Conservation (phyloP, 2,329 filamentous ascomycete genomes). For the Pseudopithomyces maydicus region DNA sequence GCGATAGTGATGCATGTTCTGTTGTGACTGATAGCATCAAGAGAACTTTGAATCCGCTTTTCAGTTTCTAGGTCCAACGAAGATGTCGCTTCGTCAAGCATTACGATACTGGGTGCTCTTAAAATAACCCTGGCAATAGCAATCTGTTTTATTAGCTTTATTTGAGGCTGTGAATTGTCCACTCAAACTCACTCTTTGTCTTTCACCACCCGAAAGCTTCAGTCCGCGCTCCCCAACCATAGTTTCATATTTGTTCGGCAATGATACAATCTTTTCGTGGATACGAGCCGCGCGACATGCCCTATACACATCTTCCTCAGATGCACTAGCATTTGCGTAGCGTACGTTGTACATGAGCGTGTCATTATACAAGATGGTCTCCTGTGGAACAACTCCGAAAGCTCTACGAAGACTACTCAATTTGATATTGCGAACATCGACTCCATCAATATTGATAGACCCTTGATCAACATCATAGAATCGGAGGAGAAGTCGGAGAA, state of each 20-base stretch:
- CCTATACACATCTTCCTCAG: slow-evolving; percentile 60
- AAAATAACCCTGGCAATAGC: slow-evolving; percentile 73
- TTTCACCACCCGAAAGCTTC: slow-evolving; percentile 64
- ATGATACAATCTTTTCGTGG: slow-evolving; percentile 64
- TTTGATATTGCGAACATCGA: slow-evolving; percentile 61
- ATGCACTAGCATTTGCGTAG: slow-evolving; percentile 63
- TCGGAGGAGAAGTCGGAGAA: slow-evolving; percentile 60
- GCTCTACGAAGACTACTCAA: slow-evolving; percentile 59
- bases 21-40: slow-evolving; percentile 10
- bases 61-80: slow-evolving; percentile 58
- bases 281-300: slow-evolving; percentile 65
- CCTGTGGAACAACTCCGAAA: slow-evolving; percentile 69
- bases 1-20: slow-evolving; percentile 20
- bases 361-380: slow-evolving; percentile 65
- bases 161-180: slow-evolving; percentile 52
- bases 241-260: slow-evolving; percentile 47
- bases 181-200: slow-evolving; percentile 62
- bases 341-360: slow-evolving; percentile 66
- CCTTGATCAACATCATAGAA: slow-evolving; percentile 62
- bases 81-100: slow-evolving; percentile 74
- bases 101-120: slow-evolving; percentile 76
- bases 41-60: slow-evolving; percentile 61
- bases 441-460: slow-evolving; percentile 58
- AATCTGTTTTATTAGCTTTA: slow-evolving; percentile 39
- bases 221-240: slow-evolving; percentile 37